Evolutionary conservation across 805 yeast species (phyloP).

Genomic region (Candida tallmaniae): DNA sequence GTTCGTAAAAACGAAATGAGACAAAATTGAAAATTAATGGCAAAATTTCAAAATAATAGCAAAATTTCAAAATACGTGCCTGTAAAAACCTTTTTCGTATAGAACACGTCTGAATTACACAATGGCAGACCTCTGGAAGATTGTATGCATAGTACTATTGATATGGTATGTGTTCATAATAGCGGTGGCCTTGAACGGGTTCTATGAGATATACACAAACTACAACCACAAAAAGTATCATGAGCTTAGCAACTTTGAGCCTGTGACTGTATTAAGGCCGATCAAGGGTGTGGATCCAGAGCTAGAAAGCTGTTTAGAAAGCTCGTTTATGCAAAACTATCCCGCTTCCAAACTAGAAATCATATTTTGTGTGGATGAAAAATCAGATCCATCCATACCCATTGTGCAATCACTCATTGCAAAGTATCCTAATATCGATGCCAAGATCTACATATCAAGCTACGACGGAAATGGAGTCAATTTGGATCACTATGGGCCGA

Average conservation of each 20-base stretch:
- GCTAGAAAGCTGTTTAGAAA: constrained; percentile 59
- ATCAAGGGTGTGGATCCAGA: constrained; percentile 82
- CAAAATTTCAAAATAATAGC: no score
- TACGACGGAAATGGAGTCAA: constrained; percentile 28
- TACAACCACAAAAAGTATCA: constrained; percentile 18
- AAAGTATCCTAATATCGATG: constrained; percentile 53
- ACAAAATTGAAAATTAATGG: no score
- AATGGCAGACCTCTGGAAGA: constrained; percentile 4
- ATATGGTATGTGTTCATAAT: constrained; percentile 39
- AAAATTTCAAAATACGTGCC: no score
- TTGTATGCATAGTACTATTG: constrained; percentile 6
- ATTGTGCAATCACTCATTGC: constrained; percentile 47
- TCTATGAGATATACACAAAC: constrained; percentile 30
- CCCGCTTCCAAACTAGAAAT: constrained; percentile 60
- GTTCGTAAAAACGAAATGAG: no score
- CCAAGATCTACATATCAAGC: constrained; percentile 48
- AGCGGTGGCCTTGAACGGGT: constrained; percentile 35
- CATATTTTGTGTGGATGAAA: constrained; percentile 68
- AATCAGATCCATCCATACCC: constrained; percentile 59
- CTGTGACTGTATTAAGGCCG: constrained; percentile 76
- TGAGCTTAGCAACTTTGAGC: constrained; percentile 15
- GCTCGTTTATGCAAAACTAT: constrained; percentile 65
- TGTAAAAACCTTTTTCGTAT: no score
- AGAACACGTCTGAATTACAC: no score
- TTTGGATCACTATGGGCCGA: constrained; percentile 65